phyloP scores from a whole-genome alignment of 2,329 filamentous ascomycete species.

The Sclerotiophoma versabilis region DNA sequence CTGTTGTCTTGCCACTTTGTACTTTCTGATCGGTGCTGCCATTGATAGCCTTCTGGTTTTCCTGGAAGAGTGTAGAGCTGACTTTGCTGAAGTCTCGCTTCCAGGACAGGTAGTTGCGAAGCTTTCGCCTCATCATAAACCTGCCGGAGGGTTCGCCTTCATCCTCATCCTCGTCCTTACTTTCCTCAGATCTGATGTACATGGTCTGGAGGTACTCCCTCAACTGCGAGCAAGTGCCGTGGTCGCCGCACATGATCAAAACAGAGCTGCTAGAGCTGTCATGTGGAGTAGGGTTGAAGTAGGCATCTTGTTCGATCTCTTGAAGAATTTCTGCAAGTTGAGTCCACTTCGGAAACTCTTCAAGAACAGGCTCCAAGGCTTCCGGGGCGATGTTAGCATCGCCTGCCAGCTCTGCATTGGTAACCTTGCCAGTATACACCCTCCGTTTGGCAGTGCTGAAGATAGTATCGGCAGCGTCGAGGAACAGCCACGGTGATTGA shows the following conservation, averaged over 20 bases:
- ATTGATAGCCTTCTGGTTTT: constrained; percentile 79
- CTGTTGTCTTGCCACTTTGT: constrained; percentile 56
- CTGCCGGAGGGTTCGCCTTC: constrained; percentile 71
- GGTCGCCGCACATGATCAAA: constrained; percentile 93
- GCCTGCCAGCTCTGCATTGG: constrained; percentile 60
- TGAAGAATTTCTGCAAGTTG: constrained; percentile 88
- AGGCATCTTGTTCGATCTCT: constrained; percentile 90
- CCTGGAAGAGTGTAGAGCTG: constrained; percentile 77
- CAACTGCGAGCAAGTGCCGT: constrained; percentile 83
- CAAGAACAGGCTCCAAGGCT: constrained; percentile 79
- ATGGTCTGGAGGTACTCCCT: constrained; percentile 92
- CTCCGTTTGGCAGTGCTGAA: constrained; percentile 88
- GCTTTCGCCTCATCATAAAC: constrained; percentile 88
- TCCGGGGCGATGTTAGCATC: constrained; percentile 60
- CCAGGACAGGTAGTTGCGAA: constrained; percentile 89
- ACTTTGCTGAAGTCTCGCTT: constrained; percentile 88
- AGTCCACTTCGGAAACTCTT: constrained; percentile 94
- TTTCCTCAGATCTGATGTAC: constrained; percentile 69
- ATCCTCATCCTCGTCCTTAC: constrained; percentile 56
- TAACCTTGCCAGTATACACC: constrained; percentile 80
- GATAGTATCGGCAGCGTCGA: constrained; percentile 92
- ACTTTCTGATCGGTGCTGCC: constrained; percentile 66
- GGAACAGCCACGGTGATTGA: constrained; percentile 93
- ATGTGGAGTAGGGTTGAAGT: constrained; percentile 76
- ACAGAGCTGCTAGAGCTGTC: constrained; percentile 92